These are phyloP conservation scores for Kwoniella pini DNA, from an alignment of 768 basidiomycete species.

Conservation along the genomic window DNA sequence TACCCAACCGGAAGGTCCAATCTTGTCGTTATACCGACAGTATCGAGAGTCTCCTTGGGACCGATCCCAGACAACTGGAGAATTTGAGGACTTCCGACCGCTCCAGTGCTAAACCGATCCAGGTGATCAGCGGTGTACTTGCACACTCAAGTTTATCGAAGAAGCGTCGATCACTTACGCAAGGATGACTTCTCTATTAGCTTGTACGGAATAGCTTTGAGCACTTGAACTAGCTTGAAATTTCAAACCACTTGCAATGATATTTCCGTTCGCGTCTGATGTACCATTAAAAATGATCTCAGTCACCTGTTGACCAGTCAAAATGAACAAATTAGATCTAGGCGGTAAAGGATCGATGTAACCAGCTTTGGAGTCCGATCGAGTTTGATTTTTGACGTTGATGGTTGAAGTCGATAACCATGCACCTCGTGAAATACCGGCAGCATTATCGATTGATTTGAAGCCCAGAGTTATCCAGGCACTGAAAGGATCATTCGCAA, in stretches of 20 bases:
- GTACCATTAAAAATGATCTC: constrained; percentile 58
- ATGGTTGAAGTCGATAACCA: constrained; percentile 64
- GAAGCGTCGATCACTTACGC: constrained; percentile 26
- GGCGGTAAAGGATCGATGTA: constrained; percentile 69
- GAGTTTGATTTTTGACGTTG: constrained; percentile 66
- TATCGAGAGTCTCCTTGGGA: constrained; percentile 62
- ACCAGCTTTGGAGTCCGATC: constrained; percentile 66
- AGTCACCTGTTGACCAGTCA: constrained; percentile 65
- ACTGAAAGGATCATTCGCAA: too few species aligned
- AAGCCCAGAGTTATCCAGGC: constrained; percentile 42
- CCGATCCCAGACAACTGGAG: constrained; percentile 73
- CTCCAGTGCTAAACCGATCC: constrained; percentile 54
- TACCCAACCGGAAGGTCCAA: constrained; percentile 72
- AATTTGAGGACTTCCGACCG: constrained; percentile 60
- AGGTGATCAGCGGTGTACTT: constrained; percentile 10
- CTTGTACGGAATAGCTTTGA: constrained; percentile 58
- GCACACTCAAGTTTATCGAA: background rate
- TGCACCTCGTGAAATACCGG: constrained; percentile 46
- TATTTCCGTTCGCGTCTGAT: constrained; percentile 48
- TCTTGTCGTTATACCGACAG: constrained; percentile 62
- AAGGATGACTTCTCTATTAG: constrained; percentile 65
- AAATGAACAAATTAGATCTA: constrained; percentile 66
- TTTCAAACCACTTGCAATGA: constrained; percentile 59
- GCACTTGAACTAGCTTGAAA: constrained; percentile 57
- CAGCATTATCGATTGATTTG: constrained; percentile 57